Evolutionary conservation across 2,329 filamentous ascomycete species (phyloP).

Genomic region (Fusarium verticillioides): DNA sequence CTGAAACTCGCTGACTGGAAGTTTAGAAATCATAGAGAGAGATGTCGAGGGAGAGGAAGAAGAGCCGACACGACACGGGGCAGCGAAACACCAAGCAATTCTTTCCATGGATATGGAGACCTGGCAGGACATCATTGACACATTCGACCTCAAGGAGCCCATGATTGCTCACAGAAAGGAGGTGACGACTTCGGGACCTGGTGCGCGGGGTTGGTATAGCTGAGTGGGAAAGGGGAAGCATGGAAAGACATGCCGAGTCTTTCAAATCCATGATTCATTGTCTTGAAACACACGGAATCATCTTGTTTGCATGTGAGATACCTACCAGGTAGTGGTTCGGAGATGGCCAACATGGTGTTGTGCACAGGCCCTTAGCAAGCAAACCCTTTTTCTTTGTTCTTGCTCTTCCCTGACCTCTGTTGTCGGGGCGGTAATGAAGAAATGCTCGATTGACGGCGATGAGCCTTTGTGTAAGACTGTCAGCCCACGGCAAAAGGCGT

Average conservation of each 20-base stretch:
- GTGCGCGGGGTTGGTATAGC: slow-evolving; percentile 73
- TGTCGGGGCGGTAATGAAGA: neutral
- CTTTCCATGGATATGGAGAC: slow-evolving; percentile 86
- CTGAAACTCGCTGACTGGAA: slow-evolving; percentile 29
- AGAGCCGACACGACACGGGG: slow-evolving; percentile 59
- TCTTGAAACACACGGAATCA: slow-evolving; percentile 1
- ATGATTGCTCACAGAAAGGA: slow-evolving; percentile 87
- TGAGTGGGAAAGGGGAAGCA: slow-evolving; percentile 45
- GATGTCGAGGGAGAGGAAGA: slow-evolving; percentile 60
- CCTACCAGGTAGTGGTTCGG: slow-evolving; percentile 6
- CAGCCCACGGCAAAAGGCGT: neutral
- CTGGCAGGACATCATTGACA: slow-evolving; percentile 82
- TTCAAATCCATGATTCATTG: slow-evolving; percentile 6
- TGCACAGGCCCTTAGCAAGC: slow-evolving; percentile 8
- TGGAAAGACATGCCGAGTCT: slow-evolving; percentile 5
- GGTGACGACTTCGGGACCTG: slow-evolving; percentile 61
- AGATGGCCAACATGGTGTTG: slow-evolving; percentile 7
- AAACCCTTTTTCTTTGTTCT: slow-evolving; percentile 26
- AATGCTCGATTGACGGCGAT: neutral
- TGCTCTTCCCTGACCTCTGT: neutral
- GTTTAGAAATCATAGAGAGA: slow-evolving; percentile 51
- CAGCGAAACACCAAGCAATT: slow-evolving; percentile 84
- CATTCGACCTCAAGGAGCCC: slow-evolving; percentile 79
- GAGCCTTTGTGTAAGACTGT: slow-evolving; percentile 12
- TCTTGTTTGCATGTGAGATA: neutral